phyloP scores from a whole-genome alignment of 1,284 basidiomycete species.

The Rhodotorula sp. region DNA sequence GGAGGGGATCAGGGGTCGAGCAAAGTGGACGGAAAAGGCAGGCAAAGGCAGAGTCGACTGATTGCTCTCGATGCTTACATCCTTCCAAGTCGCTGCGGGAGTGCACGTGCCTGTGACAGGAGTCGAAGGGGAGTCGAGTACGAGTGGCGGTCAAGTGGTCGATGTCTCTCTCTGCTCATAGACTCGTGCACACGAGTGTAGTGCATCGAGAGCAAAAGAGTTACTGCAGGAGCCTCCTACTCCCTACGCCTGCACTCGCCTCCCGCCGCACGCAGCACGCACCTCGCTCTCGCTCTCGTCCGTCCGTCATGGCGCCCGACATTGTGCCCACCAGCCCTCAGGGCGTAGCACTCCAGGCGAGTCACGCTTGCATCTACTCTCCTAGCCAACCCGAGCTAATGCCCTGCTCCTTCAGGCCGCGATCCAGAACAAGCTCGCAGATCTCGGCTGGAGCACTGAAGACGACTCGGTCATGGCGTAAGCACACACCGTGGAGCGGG shows the following conservation, averaged over 20 bases:
- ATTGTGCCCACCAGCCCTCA: constrained; percentile 36
- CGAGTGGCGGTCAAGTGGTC: too few species aligned
- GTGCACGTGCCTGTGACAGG: too few species aligned
- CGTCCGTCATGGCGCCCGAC: constrained; percentile 12
- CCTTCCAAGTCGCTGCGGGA: neutral
- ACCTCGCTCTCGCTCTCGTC: neutral
- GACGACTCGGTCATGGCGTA: constrained; percentile 68
- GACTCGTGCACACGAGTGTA: too few species aligned
- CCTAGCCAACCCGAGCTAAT: neutral
- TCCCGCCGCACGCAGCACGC: neutral
- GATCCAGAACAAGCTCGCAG: constrained; percentile 76
- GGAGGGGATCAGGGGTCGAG: neutral
- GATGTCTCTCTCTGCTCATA: too few species aligned
- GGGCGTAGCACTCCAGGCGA: constrained; percentile 41
- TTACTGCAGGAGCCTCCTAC: too few species aligned
- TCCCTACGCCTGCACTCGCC: neutral
- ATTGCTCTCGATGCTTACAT: neutral
- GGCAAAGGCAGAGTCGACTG: neutral
- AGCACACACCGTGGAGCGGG: constrained; percentile 3
- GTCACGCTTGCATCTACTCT: neutral
- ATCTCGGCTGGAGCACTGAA: constrained; percentile 70
- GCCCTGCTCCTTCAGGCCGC: constrained; percentile 57
- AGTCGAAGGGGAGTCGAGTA: too few species aligned
- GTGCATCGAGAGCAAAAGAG: too few species aligned
- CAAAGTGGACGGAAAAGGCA: neutral